phyloP scores from a whole-genome alignment of 2,329 filamentous ascomycete genomes.

The Lachnellula arida region DNA sequence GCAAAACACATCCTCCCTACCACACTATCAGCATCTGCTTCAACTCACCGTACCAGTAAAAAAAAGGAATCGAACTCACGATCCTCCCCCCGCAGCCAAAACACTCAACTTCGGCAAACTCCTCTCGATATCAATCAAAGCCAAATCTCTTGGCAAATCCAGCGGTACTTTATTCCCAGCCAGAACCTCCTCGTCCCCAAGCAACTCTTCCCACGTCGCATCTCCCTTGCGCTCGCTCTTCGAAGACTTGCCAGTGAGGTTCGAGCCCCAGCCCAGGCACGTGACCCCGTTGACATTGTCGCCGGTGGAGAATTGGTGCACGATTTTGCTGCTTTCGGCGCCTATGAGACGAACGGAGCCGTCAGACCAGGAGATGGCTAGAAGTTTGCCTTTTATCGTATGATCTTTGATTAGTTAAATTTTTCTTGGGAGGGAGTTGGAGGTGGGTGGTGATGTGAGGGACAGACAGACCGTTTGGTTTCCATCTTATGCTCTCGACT shows the following conservation, averaged over 20 bases:
- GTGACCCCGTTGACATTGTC: constrained; percentile 38
- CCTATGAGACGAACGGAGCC: constrained; percentile 72
- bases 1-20: constrained; percentile 33
- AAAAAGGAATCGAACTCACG: constrained; percentile 42
- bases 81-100: constrained; percentile 58
- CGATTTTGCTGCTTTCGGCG: constrained; percentile 74
- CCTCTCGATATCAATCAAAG: constrained; percentile 70
- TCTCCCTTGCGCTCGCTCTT: constrained; percentile 11
- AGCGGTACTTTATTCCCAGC: constrained; percentile 15
- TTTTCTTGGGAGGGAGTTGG: neutral
- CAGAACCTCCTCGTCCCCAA: constrained; percentile 10
- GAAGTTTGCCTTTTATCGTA: constrained; percentile 54
- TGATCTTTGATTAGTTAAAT: no score
- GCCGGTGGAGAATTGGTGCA: constrained; percentile 59
- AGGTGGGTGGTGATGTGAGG: neutral
- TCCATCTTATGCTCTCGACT: constrained; percentile 36
- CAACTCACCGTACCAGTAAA: neutral
- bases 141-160: constrained; percentile 68
- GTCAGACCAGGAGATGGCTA: constrained; percentile 82
- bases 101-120: constrained; percentile 73
- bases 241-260: constrained; percentile 21
- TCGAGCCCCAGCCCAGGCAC: constrained; percentile 37
- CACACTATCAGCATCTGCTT: constrained; percentile 5
- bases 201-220: constrained; percentile 20
- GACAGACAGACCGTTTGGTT: constrained; percentile 32